Percentiles rank a stretch among this genome's conserved stretches.
phyloP scores from a whole-genome alignment of 2,329 filamentous ascomycete species.

The Epichloe scottii region DNA sequence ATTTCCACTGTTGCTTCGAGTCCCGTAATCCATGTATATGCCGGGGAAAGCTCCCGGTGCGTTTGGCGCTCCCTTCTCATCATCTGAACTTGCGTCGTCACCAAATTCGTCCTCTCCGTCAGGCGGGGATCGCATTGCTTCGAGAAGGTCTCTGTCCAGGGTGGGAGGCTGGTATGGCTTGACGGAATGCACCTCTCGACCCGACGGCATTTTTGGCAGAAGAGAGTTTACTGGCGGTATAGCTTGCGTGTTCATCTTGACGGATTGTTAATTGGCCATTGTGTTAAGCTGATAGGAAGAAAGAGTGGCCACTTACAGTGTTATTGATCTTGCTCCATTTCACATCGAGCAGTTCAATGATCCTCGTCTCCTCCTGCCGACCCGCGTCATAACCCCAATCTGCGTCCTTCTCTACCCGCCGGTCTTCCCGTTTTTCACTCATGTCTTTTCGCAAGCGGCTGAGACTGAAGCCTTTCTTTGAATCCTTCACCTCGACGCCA shows the following conservation, averaged over 20 bases:
- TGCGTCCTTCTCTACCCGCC: conserved; percentile 58
- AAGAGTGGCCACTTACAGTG: conserved; percentile 45
- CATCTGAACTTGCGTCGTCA: conserved; percentile 26
- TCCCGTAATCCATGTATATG: conserved; percentile 25
- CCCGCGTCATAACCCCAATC: conserved; percentile 77
- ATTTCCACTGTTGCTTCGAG: conserved; percentile 19
- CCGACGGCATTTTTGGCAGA: conserved; percentile 70
- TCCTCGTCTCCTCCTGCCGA: conserved; percentile 67
- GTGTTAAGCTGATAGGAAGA: not conserved
- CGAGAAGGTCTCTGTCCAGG: conserved; percentile 53
- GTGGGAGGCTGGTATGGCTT: conserved; percentile 54
- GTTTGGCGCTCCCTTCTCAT: conserved; percentile 19
- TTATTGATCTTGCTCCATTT: conserved; percentile 95
- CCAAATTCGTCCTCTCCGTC: conserved; percentile 21
- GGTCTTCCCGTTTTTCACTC: conserved; percentile 67
- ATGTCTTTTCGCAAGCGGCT: conserved; percentile 60
- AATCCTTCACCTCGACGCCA: conserved; percentile 43
- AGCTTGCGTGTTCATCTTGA: conserved; percentile 63
- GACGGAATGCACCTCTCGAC: conserved; percentile 69
- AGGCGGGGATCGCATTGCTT: conserved; percentile 38
- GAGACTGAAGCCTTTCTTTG: conserved; percentile 43
- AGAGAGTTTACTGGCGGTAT: conserved; percentile 62
- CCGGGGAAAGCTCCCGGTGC: conserved; percentile 39
- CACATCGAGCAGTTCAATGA: conserved; percentile 72
- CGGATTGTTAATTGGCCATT: not conserved